Base-by-base conservation (phyloP, 176 grass and related monocot species). In the Tillandsia fasciculata region DNA sequence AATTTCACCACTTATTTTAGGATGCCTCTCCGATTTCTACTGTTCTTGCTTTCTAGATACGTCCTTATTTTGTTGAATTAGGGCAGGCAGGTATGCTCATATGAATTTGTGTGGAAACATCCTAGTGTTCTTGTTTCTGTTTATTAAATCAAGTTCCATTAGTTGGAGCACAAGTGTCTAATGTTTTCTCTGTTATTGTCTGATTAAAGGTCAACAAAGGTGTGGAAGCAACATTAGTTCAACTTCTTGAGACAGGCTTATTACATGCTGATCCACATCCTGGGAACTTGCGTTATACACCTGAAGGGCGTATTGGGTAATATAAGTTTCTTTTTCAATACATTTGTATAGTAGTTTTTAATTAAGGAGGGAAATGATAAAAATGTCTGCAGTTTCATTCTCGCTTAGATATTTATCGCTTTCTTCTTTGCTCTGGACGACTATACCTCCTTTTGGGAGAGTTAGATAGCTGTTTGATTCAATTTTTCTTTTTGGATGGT, bases 191-290 rank as follows among this genome's bases (percentile, higher is more conserved):
- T 70, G 57, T 70, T n/a, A 3, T 70, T 50, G 23, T 12, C 69
- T 70, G 51, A 75, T 67, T 77, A 18, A 85, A 92, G 93, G 93
- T 96, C 53, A 96, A 96, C 26, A 96, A 96, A 90, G 86, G 93
- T 57, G 89, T 90, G 10, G 84, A 88, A 63, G 76, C 89, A 74
- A 87, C 93, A 69, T 56, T 92, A 74, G 76, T 92, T 33, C 93
- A 96, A 80, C 93, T 96, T 70, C 86, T 96, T 26, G 93, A 96
- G n/a, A 96, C 89, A 63, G 93, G 93, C 50, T 81, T 96, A 72
- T 77, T 96, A 67, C 93, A 96, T 83, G 93, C 93, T 49, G 89
- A 96, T 69, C 93, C 93, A 71, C 93, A 96, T 87, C 81, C 89
- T 33, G 93, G 93, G 20, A 96, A 96, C 77, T 66, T 92, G 79